Conservation (phyloP, 1,284 basidiomycete species). For the Puccinia horiana region DNA sequence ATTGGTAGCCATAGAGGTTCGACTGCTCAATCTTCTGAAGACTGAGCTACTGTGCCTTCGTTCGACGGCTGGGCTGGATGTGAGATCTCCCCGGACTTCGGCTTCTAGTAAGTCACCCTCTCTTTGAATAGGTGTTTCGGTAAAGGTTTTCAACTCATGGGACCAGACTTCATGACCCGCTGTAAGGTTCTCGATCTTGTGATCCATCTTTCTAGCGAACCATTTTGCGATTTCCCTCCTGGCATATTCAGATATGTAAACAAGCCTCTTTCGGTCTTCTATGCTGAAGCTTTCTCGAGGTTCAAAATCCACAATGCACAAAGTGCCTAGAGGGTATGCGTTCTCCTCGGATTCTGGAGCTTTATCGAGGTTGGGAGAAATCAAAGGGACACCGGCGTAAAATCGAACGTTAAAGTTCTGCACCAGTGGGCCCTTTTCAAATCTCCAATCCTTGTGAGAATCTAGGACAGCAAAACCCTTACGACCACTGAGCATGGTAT, state of each 20-base stretch:
- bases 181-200: conserved; percentile 23
- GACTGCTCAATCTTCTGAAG: not conserved
- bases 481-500: conserved; percentile 47
- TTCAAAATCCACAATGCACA: conserved; percentile 55
- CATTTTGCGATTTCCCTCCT: conserved; percentile 52
- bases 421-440: conserved; percentile 37
- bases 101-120: not conserved
- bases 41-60: not conserved
- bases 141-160: not conserved
- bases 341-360: conserved; percentile 22
- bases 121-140: not conserved
- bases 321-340: conserved; percentile 54
- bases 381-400: conserved; percentile 50
- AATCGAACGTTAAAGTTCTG: conserved; percentile 18
- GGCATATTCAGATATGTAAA: conserved; percentile 50
- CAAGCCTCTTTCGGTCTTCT: conserved; percentile 54
- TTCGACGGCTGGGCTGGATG: not conserved
- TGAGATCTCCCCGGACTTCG: not conserved
- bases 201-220: conserved; percentile 48
- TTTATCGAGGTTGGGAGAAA: conserved; percentile 43
- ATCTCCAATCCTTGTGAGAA: conserved; percentile 47
- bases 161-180: not conserved
- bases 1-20: not conserved
- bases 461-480: conserved; percentile 49
- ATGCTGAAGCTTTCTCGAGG: conserved; percentile 53